Percentiles rank a stretch among this genome's conserved stretches.
These are phyloP conservation scores for Aphanomyces invadans DNA, from an alignment of 352 stramenopile species.

Conservation along the genomic window DNA sequence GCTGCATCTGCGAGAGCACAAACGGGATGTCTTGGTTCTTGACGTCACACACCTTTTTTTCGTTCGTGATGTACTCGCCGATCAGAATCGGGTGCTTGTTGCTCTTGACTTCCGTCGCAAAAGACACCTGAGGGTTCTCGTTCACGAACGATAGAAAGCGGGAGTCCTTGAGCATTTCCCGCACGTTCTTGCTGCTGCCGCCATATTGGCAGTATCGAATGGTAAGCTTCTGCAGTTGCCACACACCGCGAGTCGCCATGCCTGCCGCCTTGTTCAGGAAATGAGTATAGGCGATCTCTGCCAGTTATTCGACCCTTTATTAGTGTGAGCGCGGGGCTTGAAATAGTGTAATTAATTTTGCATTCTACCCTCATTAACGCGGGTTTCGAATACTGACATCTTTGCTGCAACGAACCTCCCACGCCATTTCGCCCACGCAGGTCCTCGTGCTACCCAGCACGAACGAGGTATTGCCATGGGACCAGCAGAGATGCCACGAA, in stretches of 20 bases:
- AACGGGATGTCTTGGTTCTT: conserved; percentile 85
- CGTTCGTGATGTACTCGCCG: conserved; percentile 78
- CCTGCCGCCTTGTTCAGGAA: not conserved
- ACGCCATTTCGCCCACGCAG: too few species aligned
- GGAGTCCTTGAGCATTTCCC: conserved; percentile 60
- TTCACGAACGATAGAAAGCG: conserved; percentile 80
- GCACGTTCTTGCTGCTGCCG: conserved; percentile 68
- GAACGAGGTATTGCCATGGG: too few species aligned
- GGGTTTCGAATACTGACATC: too few species aligned
- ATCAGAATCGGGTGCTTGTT: conserved; percentile 72
- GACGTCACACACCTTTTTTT: conserved; percentile 77
- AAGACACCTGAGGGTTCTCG: conserved; percentile 80
- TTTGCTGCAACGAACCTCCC: too few species aligned
- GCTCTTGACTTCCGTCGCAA: conserved; percentile 79
- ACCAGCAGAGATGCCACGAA: too few species aligned
- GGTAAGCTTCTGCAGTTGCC: conserved; percentile 71
- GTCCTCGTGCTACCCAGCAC: too few species aligned
- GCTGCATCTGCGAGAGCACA: conserved; percentile 76
- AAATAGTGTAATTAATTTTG: not conserved
- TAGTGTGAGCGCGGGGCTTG: not conserved
- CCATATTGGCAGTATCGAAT: conserved; percentile 75
- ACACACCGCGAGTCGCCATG: conserved; percentile 71
- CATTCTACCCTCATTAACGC: too few species aligned
- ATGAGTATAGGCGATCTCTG: not conserved
- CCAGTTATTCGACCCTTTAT: conserved; percentile 2